Percentiles rank a stretch among this genome's conserved stretches.
These are phyloP conservation scores for Clathrospora elynae DNA, from an alignment of 2,329 filamentous ascomycete species.

Conservation along the genomic window DNA sequence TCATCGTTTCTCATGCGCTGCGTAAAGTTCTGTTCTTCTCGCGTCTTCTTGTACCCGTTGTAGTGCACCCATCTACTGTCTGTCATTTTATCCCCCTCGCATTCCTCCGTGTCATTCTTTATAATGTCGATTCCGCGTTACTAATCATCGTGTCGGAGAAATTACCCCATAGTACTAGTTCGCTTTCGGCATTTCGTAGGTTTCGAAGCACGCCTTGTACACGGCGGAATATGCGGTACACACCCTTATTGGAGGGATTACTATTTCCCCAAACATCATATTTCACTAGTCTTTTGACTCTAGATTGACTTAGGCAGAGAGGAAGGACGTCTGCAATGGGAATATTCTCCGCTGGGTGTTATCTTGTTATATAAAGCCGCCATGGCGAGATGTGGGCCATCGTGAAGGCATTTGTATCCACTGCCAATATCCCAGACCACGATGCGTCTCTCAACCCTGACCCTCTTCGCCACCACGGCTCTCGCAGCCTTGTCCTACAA, in stretches of 20 bases:
- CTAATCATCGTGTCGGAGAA: too few relatives aligned
- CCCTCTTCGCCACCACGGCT: slow-evolving; percentile 32
- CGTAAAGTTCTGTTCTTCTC: slow-evolving; percentile 2
- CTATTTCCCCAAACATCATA: neutral
- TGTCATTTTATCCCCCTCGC: too few relatives aligned
- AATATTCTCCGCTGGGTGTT: neutral
- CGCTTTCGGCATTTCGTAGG: slow-evolving; percentile 9
- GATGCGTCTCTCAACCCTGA: slow-evolving; percentile 37
- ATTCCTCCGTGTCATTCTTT: neutral
- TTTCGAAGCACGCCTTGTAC: slow-evolving; percentile 11
- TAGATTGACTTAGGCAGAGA: slow-evolving; percentile 1
- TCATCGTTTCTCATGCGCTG: too few relatives aligned
- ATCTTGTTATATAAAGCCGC: too few relatives aligned
- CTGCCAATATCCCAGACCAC: slow-evolving; percentile 8
- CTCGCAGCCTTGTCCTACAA: slow-evolving; percentile 63
- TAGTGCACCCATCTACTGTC: too few relatives aligned
- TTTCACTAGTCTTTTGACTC: neutral
- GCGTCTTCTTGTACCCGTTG: neutral
- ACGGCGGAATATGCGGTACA: neutral
- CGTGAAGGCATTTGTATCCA: neutral
- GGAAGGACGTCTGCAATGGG: slow-evolving; percentile 2
- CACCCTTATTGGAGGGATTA: slow-evolving; percentile 15
- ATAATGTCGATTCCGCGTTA: neutral
- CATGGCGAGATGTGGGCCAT: too few relatives aligned
- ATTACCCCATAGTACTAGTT: slow-evolving; percentile 3